phyloP scores from a whole-genome alignment of 2,329 filamentous ascomycete genomes.

The Exophiala viscosa region DNA sequence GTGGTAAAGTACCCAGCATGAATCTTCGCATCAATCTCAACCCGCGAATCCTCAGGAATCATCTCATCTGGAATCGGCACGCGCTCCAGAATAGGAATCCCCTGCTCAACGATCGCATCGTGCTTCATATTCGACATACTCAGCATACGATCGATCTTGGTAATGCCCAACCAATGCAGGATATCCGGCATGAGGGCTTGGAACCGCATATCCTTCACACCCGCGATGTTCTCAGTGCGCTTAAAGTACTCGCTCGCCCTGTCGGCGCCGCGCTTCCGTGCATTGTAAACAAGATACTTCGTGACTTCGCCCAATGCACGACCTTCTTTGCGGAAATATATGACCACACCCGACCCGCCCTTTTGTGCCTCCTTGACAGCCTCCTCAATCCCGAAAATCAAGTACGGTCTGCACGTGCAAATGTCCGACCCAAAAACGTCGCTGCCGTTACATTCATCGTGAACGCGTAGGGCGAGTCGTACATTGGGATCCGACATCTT shows the following conservation, averaged over 20 bases:
- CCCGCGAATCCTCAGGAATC: conserved; percentile 89
- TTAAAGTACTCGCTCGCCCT: conserved; percentile 89
- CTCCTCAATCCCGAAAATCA: conserved; percentile 96
- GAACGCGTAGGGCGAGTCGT: conserved; percentile 77
- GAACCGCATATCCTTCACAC: conserved; percentile 95
- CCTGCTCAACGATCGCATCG: conserved; percentile 50
- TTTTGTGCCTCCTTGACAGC: conserved; percentile 95
- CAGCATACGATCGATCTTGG: conserved; percentile 96
- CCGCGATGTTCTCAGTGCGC: conserved; percentile 95
- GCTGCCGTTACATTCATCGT: conserved; percentile 88
- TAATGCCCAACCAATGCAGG: conserved; percentile 95
- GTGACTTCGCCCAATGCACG: conserved; percentile 92
- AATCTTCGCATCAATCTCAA: conserved; percentile 99
- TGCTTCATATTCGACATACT: conserved; percentile 84
- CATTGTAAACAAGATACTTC: conserved; percentile 69
- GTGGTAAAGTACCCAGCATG: conserved; percentile 85
- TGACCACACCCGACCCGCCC: conserved; percentile 89
- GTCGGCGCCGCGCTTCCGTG: conserved; percentile 41
- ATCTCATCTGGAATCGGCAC: conserved; percentile 89
- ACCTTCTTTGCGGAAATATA: conserved; percentile 98
- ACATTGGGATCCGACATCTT: conserved; percentile 87
- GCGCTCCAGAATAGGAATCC: conserved; percentile 74
- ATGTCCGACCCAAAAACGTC: conserved; percentile 98
- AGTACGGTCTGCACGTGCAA: conserved; percentile 86
- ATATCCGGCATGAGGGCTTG: conserved; percentile 98